Evolutionary conservation across 768 basidiomycete species (phyloP), one percentile per base, ranked within the genome.

Genomic region (Boletellus sp.): DNA sequence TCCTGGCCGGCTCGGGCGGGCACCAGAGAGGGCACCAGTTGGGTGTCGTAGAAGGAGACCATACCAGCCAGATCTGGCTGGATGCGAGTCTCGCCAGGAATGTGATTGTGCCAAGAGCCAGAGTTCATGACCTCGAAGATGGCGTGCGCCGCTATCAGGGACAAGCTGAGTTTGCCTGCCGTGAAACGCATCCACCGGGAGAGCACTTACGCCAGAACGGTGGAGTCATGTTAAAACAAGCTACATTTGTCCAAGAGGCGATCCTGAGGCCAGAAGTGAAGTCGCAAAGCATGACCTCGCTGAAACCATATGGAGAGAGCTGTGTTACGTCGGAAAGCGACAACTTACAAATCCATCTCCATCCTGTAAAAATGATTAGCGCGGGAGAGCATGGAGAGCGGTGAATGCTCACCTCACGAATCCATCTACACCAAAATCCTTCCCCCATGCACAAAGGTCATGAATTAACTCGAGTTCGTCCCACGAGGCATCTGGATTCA

Each of bases 11-110:
- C 41, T 28, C 42, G 42, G 20, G 15, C 3, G n/a, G 28, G 0
- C 1, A 42, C 42, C 31, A 42, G 20, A 28, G 42, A 42, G 2
- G 42, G 42, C 19, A 20, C 42, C 6, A 42, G 31, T 6, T 42
- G 10, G 17, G 42, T 42, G 17, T 42, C 42, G 12, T 42, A 42
- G 12, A 32, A 42, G 6, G 42, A 42, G 7, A 32, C 7, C 4
- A 42, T 6, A 7, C 28, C 28, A 19, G 42, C 17, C 13, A 42
- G 55, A 40, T 62, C 61, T n/a, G 62, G 39, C 24, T 46, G 45
- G 28, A 63, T 41, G 9, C 61, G 58, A 3, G 48, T 52, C n/a
- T 61, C 60, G 32, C 58, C 61, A 13, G 57, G 60, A 20, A 51
- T 50, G 24, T 12, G 52, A 36, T 62, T 59, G 40, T 59, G 58